Conservation (phyloP, 2,329 filamentous ascomycete genomes). For the Cercospora janseana region DNA sequence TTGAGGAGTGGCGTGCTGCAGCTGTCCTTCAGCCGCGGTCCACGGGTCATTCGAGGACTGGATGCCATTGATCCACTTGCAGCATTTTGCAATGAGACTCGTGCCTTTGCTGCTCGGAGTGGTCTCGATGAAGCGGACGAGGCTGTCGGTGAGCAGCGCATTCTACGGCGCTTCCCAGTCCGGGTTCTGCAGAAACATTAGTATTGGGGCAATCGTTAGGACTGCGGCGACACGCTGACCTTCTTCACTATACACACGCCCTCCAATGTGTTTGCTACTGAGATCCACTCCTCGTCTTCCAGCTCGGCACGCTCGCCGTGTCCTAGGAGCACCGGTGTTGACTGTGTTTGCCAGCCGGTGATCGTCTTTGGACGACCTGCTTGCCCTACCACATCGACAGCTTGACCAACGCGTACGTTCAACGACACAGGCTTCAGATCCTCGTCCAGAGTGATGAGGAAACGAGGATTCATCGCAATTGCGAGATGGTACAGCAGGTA, state of each 20-base stretch:
- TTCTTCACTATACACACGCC: conserved; percentile 95
- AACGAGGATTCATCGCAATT: conserved; percentile 93
- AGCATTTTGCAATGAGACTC: neutral
- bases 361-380: conserved; percentile 98
- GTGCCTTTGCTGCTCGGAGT: neutral
- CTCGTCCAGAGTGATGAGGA: conserved; percentile 94
- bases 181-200: conserved; percentile 18
- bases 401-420: conserved; percentile 95
- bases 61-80: neutral
- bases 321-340: conserved; percentile 92
- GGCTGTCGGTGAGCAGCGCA: neutral
- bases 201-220: neutral
- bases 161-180: conserved; percentile 22
- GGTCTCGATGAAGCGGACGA: conserved; percentile 1
- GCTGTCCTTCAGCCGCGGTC: no score
- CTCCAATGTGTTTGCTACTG: conserved; percentile 85
- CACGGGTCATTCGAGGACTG: no score
- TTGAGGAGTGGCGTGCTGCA: no score
- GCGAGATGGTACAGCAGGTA: conserved; percentile 97
- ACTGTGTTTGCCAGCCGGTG: conserved; percentile 99
- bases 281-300: conserved; percentile 96
- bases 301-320: conserved; percentile 94
- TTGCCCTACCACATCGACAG: conserved; percentile 96
- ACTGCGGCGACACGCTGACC: conserved; percentile 56
- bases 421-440: conserved; percentile 89